Evolutionary conservation across 2,329 filamentous ascomycete species (phyloP).

Genomic region (Talaromyces funiculosus): DNA sequence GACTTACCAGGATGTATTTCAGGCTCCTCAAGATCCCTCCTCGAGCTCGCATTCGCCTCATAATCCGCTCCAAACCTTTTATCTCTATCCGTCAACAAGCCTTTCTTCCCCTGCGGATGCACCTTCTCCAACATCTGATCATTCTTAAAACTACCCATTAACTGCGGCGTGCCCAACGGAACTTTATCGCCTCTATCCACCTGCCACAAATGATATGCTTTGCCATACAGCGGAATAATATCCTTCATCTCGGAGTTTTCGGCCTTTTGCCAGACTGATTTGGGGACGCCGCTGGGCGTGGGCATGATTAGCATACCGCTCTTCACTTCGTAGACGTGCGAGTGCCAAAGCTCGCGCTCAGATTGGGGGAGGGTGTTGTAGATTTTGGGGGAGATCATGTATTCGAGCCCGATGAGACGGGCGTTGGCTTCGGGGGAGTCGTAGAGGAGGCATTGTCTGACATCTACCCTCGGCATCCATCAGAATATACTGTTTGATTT

Average conservation of each 20-base stretch:
- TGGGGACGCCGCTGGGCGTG: conserved; percentile 37
- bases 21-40: conserved; percentile 43
- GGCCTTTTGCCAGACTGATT: conserved; percentile 64
- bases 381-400: conserved; percentile 70
- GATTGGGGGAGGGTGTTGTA: conserved; percentile 60
- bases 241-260: conserved; percentile 78
- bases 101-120: conserved; percentile 24
- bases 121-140: conserved; percentile 23
- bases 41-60: conserved; percentile 48
- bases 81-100: conserved; percentile 48
- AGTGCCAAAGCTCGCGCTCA: conserved; percentile 75
- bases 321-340: conserved; percentile 50
- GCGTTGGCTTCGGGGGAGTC: conserved; percentile 63
- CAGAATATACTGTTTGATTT: background rate
- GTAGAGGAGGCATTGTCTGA: conserved; percentile 82
- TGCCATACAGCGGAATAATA: conserved; percentile 69
- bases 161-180: conserved; percentile 55
- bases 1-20: conserved; percentile 32
- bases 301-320: conserved; percentile 42
- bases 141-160: conserved; percentile 57
- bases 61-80: conserved; percentile 49
- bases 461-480: conserved; percentile 48
- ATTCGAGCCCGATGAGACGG: conserved; percentile 76
- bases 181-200: conserved; percentile 65
- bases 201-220: conserved; percentile 84